Evolutionary conservation across 2,329 filamentous ascomycete species (phyloP).

Genomic region (Colletotrichum higginsianum): DNA sequence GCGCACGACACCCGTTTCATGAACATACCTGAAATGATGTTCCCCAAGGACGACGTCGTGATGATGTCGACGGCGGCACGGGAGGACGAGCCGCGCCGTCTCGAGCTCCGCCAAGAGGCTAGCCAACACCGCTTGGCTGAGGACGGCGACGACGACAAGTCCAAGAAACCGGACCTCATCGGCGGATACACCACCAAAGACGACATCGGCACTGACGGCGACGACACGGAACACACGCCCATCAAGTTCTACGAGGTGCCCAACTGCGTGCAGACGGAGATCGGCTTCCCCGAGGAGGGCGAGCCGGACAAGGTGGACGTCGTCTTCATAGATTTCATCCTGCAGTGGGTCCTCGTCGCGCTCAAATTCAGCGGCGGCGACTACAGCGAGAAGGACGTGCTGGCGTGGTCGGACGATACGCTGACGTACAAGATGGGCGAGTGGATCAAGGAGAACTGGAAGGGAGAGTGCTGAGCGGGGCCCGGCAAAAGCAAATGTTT

Average conservation of each 20-base stretch:
- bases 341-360: constrained; percentile 84
- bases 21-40: constrained; percentile 64
- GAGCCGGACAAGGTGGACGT: constrained; percentile 85
- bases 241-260: constrained; percentile 84
- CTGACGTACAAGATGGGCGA: constrained; percentile 69
- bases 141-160: constrained; percentile 43
- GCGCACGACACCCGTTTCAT: constrained; percentile 62
- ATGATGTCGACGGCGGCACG: constrained; percentile 35
- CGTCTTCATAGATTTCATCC: constrained; percentile 92
- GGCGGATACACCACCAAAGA: constrained; percentile 91
- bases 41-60: constrained; percentile 44
- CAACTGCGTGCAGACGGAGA: constrained; percentile 83
- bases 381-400: constrained; percentile 64
- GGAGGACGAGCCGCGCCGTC: constrained; percentile 45
- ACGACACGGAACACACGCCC: constrained; percentile 87
- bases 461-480: constrained; percentile 58
- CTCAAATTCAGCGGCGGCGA: constrained; percentile 73
- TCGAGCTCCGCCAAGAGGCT: constrained; percentile 51
- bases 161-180: constrained; percentile 61
- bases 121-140: constrained; percentile 52
- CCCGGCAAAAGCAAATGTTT: background rate
- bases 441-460: constrained; percentile 75
- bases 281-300: constrained; percentile 70
- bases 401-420: constrained; percentile 66
- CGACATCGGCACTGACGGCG: constrained; percentile 85